Evolutionary conservation across 371 early-diverging fungal genomes (phyloP), one percentile per base, ranked within the genome.

Genomic region (Circinella minor): DNA sequence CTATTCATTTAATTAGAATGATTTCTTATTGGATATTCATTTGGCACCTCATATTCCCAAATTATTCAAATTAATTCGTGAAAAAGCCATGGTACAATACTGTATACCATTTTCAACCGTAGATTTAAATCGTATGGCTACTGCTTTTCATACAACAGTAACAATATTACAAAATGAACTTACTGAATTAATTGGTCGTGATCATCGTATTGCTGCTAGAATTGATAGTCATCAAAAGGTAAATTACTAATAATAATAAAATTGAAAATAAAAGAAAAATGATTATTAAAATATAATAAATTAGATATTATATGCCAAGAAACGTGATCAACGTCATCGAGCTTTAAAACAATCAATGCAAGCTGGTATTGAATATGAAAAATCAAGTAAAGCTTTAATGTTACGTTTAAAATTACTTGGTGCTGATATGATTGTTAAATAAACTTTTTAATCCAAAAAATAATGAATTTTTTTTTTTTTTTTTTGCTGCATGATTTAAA

Each of bases 221-320:
- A 94, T 96, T 65, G 95, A 96, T 74, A 91, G 90, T 64, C 92
- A 94, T 75, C 87, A 90, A 75, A 95, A 94, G 91, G 94, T 93
- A 72, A 51, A 36, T n/a, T n/a, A n/a, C n/a, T 20, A 18, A 46
- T 54, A 34, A 13, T 13, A 13, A 17, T 51, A 0, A 13, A 14
- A 17, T n/a, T 4, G 14, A 51, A n/a, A n/a, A n/a, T n/a, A n/a
- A n/a, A n/a, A n/a, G n/a, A n/a, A n/a, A n/a, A n/a, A n/a, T 27
- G 11, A 43, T 67, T 46, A 20, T 36, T 49, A 48, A 14, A 14
- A 47, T 13, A 18, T 55, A 27, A 18, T 68, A 78, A 47, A 10
- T n/a, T 34, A 57, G 79, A 80, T 90, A 20, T 69, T 93, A 47
- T 71, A 82, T 63, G 82, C 89, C 63, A 91, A 90, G 66, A 80